Evolutionary conservation across 2,329 filamentous ascomycete genomes (phyloP), one percentile per base, ranked within the genome.

Genomic region (Neofusicoccum ribis): DNA sequence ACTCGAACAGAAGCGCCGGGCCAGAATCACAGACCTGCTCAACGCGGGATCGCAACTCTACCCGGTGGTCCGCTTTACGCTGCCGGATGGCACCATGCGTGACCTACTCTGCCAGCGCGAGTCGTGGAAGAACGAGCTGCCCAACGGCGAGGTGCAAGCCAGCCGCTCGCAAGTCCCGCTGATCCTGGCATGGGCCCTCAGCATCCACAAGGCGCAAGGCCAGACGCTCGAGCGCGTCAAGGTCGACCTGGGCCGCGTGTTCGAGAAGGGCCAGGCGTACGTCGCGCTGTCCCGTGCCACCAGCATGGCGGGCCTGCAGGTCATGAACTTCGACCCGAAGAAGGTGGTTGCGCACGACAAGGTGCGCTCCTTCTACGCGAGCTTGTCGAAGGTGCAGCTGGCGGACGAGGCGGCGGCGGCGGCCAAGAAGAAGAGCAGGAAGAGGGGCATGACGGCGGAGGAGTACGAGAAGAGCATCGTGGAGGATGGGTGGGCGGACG

Each of bases 201-300:
- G 93, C 0, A 99, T 99, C 66, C 95, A 99, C 82, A 99, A 99
- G 79, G 95, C 95, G 0, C 94, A 98, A 76, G 94, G 94, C 1
- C 94, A 98, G 77, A 98, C 94, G 1, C 81, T 97, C 31, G 93
- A 96, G 73, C 86, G 94, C 59, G 95, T 99, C 66, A 96, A 96
- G 74, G 95, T 99, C 31, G 93, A 99, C 74, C 83, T 99, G 0
- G 91, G 92, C 36, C 90, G 88, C 67, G 91, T 97, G 1, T 99
- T 99, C 72, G 95, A 99, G 76, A 97, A 97, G 77, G 95, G 95
- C 0, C 95, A 99, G 77, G 95, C 95, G 5, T 99, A 99, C 74
- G 95, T 99, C 60, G 95, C 95, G 60, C 86, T 99, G 14, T 96
- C 92, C 82, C 91, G 95, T 78, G 95, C 95, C 14, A 96, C 92